Percentiles rank a stretch among this genome's conserved stretches.
Conservation (phyloP, 2,329 filamentous ascomycete species). For the Microcyclospora pomicola region DNA sequence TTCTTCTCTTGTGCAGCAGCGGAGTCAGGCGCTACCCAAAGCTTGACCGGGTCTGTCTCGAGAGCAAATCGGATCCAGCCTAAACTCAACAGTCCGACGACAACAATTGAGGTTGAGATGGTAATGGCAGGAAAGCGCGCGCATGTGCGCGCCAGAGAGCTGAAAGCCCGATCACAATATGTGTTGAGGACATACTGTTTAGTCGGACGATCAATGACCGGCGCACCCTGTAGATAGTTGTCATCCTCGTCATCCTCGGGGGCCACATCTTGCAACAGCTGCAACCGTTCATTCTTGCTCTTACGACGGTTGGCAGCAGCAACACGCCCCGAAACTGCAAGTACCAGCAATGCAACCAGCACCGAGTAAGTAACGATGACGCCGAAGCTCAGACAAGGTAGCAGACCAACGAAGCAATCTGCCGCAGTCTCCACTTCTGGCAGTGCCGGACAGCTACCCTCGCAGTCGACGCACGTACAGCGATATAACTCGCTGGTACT, state of each 20-base stretch:
- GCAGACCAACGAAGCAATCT: constrained; percentile 65
- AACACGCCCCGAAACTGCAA: constrained; percentile 57
- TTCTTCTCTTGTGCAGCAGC: constrained; percentile 81
- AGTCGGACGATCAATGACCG: constrained; percentile 62
- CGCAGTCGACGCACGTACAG: constrained; percentile 90
- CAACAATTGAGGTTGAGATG: constrained; percentile 58
- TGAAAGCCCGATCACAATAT: constrained; percentile 67
- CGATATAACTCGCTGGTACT: constrained; percentile 73
- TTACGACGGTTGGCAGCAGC: constrained; percentile 60
- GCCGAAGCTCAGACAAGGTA: constrained; percentile 90
- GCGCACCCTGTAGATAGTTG: constrained; percentile 59
- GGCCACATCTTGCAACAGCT: constrained; percentile 69
- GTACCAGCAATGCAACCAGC: constrained; percentile 53
- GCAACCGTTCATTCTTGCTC: constrained; percentile 67
- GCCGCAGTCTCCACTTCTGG: constrained; percentile 57
- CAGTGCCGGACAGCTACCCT: constrained; percentile 67
- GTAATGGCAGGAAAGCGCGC: constrained; percentile 76
- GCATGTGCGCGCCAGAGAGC: constrained; percentile 62
- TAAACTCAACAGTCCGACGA: constrained; percentile 66
- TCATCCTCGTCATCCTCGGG: constrained; percentile 91
- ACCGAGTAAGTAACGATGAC: constrained; percentile 77
- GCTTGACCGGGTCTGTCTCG: constrained; percentile 73
- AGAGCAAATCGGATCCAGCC: constrained; percentile 85
- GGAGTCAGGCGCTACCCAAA: constrained; percentile 96
- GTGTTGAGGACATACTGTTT: constrained; percentile 74